Evolutionary conservation across 768 basidiomycete species (phyloP).

Genomic region (Pleurotus sapidus): DNA sequence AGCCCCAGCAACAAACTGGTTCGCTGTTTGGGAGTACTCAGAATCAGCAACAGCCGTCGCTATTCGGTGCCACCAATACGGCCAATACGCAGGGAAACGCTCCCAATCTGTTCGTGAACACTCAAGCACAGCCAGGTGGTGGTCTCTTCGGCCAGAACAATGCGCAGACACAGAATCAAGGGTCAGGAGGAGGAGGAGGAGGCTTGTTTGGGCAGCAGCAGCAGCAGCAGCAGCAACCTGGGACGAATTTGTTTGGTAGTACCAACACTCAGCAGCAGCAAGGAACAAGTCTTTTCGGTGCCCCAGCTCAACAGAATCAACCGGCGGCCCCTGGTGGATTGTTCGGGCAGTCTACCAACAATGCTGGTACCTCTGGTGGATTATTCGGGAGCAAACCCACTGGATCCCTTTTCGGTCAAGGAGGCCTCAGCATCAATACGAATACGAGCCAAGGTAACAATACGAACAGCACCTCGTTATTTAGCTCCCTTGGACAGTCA

Average conservation of each 20-base stretch:
- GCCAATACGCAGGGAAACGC: not conserved
- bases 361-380: constrained; percentile 15
- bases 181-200: constrained; percentile 7
- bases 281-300: constrained; percentile 22
- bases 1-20: constrained; percentile 11
- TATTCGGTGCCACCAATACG: constrained; percentile 5
- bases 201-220: constrained; percentile 20
- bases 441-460: constrained; percentile 22
- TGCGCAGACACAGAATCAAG: constrained; percentile 17
- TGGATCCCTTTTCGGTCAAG: constrained; percentile 14
- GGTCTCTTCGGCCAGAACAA: constrained; percentile 9
- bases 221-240: not conserved
- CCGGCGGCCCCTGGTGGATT: constrained; percentile 21
- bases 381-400: constrained; percentile 32
- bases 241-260: constrained; percentile 12
- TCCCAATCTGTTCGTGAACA: constrained; percentile 5
- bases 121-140: not conserved
- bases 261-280: constrained; percentile 21
- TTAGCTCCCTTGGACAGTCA: constrained; percentile 19
- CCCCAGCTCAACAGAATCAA: constrained; percentile 15
- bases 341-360: constrained; percentile 22
- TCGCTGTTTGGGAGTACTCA: constrained; percentile 28
- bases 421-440: constrained; percentile 22
- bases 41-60: constrained; percentile 6
- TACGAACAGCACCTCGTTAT: constrained; percentile 18